These are phyloP conservation scores for Pichia kudriavzevii DNA, from an alignment of 1,139 yeast species.

Conservation along the genomic window DNA sequence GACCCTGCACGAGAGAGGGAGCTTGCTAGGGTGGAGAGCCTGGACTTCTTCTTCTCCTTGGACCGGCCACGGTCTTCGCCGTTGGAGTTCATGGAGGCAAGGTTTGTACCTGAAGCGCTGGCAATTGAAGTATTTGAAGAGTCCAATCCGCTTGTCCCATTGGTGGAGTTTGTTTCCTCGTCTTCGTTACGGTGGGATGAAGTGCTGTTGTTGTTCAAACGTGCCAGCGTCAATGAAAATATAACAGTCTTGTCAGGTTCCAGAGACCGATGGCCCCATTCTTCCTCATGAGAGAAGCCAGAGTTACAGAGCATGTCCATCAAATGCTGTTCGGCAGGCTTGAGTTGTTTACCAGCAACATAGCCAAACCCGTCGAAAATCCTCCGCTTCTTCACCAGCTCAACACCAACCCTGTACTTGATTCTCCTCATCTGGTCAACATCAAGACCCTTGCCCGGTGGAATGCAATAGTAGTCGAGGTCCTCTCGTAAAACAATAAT, in stretches of 20 bases:
- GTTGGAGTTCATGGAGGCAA: too few species aligned
- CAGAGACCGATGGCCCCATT: slow-evolving; percentile 82
- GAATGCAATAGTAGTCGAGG: slow-evolving; percentile 85
- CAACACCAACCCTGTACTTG: slow-evolving; percentile 63
- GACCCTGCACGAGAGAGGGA: slow-evolving; percentile 45
- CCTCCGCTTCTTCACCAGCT: slow-evolving; percentile 45
- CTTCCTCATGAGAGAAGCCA: slow-evolving; percentile 63
- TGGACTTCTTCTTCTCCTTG: slow-evolving; percentile 24
- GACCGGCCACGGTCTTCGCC: slow-evolving; percentile 12
- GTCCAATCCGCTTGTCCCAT: too few species aligned
- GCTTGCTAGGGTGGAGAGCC: slow-evolving; percentile 37
- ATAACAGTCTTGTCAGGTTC: slow-evolving; percentile 86
- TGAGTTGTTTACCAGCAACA: slow-evolving; percentile 44
- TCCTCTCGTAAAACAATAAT: slow-evolving; percentile 91
- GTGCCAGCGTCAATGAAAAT: slow-evolving; percentile 75
- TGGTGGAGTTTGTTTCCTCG: too few species aligned
- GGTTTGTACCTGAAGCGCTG: too few species aligned
- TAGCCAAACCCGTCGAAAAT: slow-evolving; percentile 70
- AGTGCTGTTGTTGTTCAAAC: slow-evolving; percentile 45
- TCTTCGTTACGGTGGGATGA: too few species aligned
- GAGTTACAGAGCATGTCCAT: slow-evolving; percentile 92
- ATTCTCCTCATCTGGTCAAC: slow-evolving; percentile 52
- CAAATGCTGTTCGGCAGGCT: slow-evolving; percentile 91
- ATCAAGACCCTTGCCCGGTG: slow-evolving; percentile 50
- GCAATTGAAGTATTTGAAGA: slow-evolving; percentile 28